Base-by-base conservation (phyloP, 306 rosid species). In the Pyrus pyrifolia region DNA sequence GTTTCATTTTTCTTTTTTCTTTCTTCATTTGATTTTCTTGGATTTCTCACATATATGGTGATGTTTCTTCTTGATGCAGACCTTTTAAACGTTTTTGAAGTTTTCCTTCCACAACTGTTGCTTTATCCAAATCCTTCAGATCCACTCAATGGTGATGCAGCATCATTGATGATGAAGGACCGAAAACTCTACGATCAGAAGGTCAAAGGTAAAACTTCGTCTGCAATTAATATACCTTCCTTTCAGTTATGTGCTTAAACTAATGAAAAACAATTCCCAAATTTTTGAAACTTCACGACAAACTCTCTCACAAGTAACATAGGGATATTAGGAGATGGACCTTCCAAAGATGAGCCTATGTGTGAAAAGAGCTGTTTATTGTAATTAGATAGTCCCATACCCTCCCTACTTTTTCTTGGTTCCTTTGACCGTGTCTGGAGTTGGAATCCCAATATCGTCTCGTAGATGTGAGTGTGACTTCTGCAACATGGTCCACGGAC, bases 81-180 rank as follows among this genome's bases (percentile, higher is more conserved):
- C 87, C 97, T 96, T 68, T 77, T 92, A 75, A 96, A 96, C 78
- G 96, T 96, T 76, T 96, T 96, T 52, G 98, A 96, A 87, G 98
- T 91, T 59, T 92, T 96, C 88, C 98, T 96, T 82, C 99, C 99
- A 61, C 99, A 96, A 81, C 94, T 96, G 71, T 83, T 96, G 83
- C 96, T 96, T 49, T 92, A 96, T 83, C 99, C 99, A 19, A 96
- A 96, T 84, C 97, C 99, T 73, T 89, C 97, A 70, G 98, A 96
- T 85, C 99, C 99, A 57, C 89, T 96, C 42, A 96, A 96, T 53
- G 97, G 98, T 22, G 99, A 96, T 75, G 99, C 98, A 44, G 99
- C 98, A 3, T 89, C 99, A 21, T 83, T 96, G 80, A 89, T 96
- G 99, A 87, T 96, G 93, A 92, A 92, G 86, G 98, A 96, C 70